Evolutionary conservation across 2,329 filamentous ascomycete species (phyloP).

Genomic region (Xylariaceae sp.): DNA sequence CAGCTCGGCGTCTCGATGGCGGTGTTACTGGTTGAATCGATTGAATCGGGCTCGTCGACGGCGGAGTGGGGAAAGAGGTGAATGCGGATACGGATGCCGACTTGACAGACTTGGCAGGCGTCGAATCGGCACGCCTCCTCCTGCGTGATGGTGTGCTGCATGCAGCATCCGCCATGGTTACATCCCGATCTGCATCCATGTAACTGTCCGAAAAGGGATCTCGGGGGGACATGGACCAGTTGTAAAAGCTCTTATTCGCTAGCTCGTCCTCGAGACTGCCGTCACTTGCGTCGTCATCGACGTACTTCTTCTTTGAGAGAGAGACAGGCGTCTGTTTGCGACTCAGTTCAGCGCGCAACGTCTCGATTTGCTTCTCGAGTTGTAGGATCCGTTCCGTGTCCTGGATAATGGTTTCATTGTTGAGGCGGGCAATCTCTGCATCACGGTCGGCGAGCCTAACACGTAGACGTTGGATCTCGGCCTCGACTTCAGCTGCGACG

Average conservation of each 20-base stretch:
- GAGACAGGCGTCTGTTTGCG: slow-evolving; percentile 11
- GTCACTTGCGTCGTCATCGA: not conserved
- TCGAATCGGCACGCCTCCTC: slow-evolving; percentile 12
- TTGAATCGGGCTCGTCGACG: slow-evolving; percentile 43
- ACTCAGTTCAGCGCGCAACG: slow-evolving; percentile 31
- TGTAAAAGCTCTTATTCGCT: slow-evolving; percentile 27
- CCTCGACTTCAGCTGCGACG: slow-evolving; percentile 31
- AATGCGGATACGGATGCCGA: not conserved
- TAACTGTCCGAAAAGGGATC: slow-evolving; percentile 44
- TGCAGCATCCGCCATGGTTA: slow-evolving; percentile 45
- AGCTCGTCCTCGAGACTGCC: not conserved
- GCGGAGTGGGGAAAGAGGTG: slow-evolving; percentile 49
- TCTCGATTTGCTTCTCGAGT: slow-evolving; percentile 34
- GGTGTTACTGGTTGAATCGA: slow-evolving; percentile 34
- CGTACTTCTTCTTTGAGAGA: slow-evolving; percentile 7
- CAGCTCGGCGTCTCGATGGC: slow-evolving; percentile 24
- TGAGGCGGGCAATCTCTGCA: slow-evolving; percentile 48
- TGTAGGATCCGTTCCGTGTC: slow-evolving; percentile 41
- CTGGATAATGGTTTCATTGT: slow-evolving; percentile 42
- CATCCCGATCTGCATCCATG: slow-evolving; percentile 38
- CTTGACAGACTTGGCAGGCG: not conserved
- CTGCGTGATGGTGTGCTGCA: slow-evolving; percentile 46
- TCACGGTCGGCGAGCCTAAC: slow-evolving; percentile 46
- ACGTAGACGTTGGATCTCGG: slow-evolving; percentile 46
- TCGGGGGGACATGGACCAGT: slow-evolving; percentile 49